Evolutionary conservation across 116 monocot genomes (phyloP).

Genomic region (Phalaenopsis hybrid): DNA sequence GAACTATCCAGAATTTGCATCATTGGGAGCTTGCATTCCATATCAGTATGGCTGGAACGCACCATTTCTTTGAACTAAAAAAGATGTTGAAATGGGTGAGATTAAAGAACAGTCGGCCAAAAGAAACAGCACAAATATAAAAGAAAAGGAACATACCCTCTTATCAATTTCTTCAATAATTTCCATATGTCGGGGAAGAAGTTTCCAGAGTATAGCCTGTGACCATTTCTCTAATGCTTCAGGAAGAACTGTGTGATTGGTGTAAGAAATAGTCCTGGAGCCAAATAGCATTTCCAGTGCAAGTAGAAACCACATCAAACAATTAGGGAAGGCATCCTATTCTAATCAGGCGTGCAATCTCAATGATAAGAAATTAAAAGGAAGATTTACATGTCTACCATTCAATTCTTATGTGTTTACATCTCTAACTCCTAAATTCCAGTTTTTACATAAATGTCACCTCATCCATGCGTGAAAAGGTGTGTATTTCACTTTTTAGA

Average conservation of each 20-base stretch:
- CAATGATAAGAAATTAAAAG: background rate
- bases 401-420: no score
- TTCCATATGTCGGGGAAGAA: constrained; percentile 94
- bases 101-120: background rate
- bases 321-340: background rate
- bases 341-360: background rate
- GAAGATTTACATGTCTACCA: no score
- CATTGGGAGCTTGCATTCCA: constrained; percentile 47
- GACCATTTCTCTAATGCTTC: constrained; percentile 97
- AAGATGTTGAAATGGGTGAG: constrained; percentile 7
- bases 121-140: background rate
- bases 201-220: constrained; percentile 57
- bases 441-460: no score
- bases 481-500: no score
- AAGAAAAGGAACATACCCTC: constrained; percentile 31
- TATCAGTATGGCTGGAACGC: constrained; percentile 16
- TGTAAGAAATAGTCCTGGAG: constrained; percentile 74
- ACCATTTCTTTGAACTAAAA: constrained; percentile 65
- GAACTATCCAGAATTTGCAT: constrained; percentile 68
- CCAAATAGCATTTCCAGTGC: background rate
- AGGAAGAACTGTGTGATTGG: constrained; percentile 93
- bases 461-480: no score
- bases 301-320: background rate
- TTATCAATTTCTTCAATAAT: constrained; percentile 94
- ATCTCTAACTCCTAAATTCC: no score